Evolutionary conservation across 2,329 filamentous ascomycete genomes (phyloP).

Genomic region (Exophiala xenobiotica): DNA sequence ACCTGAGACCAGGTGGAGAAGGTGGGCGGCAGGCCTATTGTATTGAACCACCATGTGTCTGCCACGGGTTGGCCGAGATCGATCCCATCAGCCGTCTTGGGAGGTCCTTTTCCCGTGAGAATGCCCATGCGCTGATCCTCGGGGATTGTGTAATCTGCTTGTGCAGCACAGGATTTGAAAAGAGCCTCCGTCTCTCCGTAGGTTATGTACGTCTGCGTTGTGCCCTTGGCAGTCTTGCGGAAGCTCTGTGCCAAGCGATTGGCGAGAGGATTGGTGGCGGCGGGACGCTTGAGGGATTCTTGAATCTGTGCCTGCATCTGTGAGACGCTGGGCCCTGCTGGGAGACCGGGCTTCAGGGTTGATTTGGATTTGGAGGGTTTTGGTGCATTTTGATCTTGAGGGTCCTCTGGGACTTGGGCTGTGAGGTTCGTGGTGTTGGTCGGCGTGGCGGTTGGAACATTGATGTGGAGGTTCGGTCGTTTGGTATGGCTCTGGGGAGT

Average conservation of each 20-base stretch:
- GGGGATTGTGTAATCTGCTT: constrained; percentile 75
- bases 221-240: constrained; percentile 38
- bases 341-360: constrained; percentile 5
- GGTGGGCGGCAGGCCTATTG: constrained; percentile 64
- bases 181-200: constrained; percentile 76
- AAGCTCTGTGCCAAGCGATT: constrained; percentile 29
- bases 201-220: constrained; percentile 70
- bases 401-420: constrained; percentile 9
- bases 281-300: constrained; percentile 9
- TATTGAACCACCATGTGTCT: constrained; percentile 35
- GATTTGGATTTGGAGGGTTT: constrained; percentile 1
- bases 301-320: constrained; percentile 24
- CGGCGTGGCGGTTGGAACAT: not conserved
- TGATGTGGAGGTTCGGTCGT: not conserved
- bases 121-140: constrained; percentile 64
- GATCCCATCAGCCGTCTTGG: constrained; percentile 73
- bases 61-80: constrained; percentile 68
- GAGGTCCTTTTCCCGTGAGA: constrained; percentile 46
- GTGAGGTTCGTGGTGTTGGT: constrained; percentile 7
- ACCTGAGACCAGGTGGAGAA: constrained; percentile 97
- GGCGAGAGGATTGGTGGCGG: constrained; percentile 7
- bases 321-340: constrained; percentile 8
- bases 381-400: not conserved
- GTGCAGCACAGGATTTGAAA: constrained; percentile 70
- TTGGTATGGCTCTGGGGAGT: constrained; percentile 12